Evolutionary conservation across 192 early-diverging fungal genomes (phyloP).

Genomic region (Coemansia sp.): DNA sequence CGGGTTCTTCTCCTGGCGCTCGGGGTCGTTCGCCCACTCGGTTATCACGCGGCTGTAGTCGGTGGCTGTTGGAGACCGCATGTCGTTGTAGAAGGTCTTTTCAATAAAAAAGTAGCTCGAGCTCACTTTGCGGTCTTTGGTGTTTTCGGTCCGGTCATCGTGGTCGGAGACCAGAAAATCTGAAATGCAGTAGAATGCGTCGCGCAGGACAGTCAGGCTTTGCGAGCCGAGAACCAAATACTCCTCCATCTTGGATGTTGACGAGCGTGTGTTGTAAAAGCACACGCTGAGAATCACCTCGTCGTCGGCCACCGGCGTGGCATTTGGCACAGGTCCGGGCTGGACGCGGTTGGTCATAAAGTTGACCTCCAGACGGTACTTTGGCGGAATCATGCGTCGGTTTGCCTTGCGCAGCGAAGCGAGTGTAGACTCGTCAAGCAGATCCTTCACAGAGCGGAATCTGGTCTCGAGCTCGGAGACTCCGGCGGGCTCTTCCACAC

Average conservation of each 20-base stretch:
- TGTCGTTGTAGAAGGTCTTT: constrained; percentile 71
- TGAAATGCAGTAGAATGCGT: constrained; percentile 67
- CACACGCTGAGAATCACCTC: constrained; percentile 61
- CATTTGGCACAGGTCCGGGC: constrained; percentile 17
- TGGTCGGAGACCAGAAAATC: constrained; percentile 60
- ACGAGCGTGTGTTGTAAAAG: constrained; percentile 60
- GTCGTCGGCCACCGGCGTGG: constrained; percentile 45
- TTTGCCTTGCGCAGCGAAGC: constrained; percentile 51
- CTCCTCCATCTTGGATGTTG: constrained; percentile 59
- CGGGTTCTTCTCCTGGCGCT: constrained; percentile 52
- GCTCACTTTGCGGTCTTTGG: constrained; percentile 54
- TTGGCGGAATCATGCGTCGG: constrained; percentile 48
- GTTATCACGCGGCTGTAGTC: constrained; percentile 72
- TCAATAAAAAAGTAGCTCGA: constrained; percentile 78
- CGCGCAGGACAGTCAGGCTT: constrained; percentile 62
- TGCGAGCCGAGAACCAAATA: constrained; percentile 68
- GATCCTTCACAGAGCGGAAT: constrained; percentile 42
- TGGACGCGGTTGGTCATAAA: constrained; percentile 51
- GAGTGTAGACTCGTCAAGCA: constrained; percentile 48
- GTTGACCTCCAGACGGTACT: constrained; percentile 53
- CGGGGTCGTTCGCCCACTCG: constrained; percentile 64
- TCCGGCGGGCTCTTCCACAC: constrained; percentile 40
- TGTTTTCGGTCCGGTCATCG: constrained; percentile 45
- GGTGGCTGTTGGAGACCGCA: constrained; percentile 54
- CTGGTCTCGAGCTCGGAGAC: constrained; percentile 50